phyloP scores from a whole-genome alignment of 2,329 filamentous ascomycete genomes.

The Corinectria fuckeliana region DNA sequence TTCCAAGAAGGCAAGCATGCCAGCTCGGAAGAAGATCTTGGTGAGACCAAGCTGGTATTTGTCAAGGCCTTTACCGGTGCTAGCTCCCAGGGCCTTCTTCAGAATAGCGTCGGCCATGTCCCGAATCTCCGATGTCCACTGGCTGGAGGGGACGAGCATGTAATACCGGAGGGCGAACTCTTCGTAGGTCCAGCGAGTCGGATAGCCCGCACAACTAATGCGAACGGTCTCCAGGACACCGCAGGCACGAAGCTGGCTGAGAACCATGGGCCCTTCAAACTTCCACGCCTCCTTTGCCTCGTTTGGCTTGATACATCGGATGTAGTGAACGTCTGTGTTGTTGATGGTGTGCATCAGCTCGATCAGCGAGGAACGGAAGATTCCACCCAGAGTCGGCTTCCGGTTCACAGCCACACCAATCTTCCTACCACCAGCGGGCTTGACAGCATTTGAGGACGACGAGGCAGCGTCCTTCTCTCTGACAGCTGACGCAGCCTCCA shows the following conservation, averaged over 20 bases:
- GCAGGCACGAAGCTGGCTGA: conserved; percentile 95
- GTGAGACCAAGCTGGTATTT: conserved; percentile 98
- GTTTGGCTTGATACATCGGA: conserved; percentile 98
- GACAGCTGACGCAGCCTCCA: conserved; percentile 84
- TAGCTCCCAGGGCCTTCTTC: conserved; percentile 82
- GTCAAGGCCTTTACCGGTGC: conserved; percentile 76
- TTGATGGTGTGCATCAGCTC: conserved; percentile 98
- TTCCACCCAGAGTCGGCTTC: conserved; percentile 96
- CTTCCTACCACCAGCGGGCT: conserved; percentile 80
- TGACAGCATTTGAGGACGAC: conserved; percentile 73
- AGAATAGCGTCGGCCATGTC: conserved; percentile 94
- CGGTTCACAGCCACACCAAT: conserved; percentile 92
- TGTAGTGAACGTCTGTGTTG: conserved; percentile 98
- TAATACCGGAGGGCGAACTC: conserved; percentile 98
- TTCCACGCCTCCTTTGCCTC: conserved; percentile 97
- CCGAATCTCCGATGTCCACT: conserved; percentile 93
- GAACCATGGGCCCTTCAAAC: conserved; percentile 98
- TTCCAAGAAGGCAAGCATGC: conserved; percentile 98
- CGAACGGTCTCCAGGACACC: conserved; percentile 98
- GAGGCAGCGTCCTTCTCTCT: conserved; percentile 85
- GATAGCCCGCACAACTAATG: conserved; percentile 96
- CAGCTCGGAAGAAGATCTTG: conserved; percentile 99
- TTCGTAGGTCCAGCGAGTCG: conserved; percentile 97
- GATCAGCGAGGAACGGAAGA: conserved; percentile 98
- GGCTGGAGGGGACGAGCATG: conserved; percentile 88